These are phyloP conservation scores for Dillenia suffruticosa DNA, from an alignment of 164 flowering plant species.

Conservation along the genomic window DNA sequence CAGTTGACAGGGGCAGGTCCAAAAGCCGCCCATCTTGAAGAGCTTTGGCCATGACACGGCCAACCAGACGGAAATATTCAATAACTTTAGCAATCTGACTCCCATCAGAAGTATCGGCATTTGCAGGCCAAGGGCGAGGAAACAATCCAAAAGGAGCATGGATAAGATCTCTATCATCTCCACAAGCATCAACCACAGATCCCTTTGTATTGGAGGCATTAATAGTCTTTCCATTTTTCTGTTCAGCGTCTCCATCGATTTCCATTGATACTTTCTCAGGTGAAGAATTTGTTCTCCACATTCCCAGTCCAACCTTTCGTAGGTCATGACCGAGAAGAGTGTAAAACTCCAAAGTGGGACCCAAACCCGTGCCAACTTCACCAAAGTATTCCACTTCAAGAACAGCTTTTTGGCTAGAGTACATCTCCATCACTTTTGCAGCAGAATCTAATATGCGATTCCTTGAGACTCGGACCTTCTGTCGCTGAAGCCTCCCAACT, in stretches of 20 bases:
- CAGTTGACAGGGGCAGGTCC: conserved; percentile 84
- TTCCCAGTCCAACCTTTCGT: conserved; percentile 64
- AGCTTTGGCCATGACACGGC: conserved; percentile 97
- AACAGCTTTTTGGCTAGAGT: conserved; percentile 93
- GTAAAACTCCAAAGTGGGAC: conserved; percentile 96
- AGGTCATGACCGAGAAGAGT: conserved; percentile 92
- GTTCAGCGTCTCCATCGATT: conserved; percentile 40
- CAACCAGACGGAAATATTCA: conserved; percentile 79
- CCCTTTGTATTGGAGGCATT: conserved; percentile 20
- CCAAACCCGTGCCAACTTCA: conserved; percentile 97
- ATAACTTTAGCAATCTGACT: conserved; percentile 56
- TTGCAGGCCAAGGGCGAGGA: conserved; percentile 91
- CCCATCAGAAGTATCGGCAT: conserved; percentile 68
- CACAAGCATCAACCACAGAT: conserved; percentile 16
- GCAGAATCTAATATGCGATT: conserved; percentile 95
- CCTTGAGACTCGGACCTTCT: conserved; percentile 94
- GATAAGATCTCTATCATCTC: conserved; percentile 37
- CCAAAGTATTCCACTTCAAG: conserved; percentile 99
- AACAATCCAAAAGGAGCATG: conserved; percentile 91
- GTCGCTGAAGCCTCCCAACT: conserved; percentile 86
- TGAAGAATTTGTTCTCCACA: conserved; percentile 80
- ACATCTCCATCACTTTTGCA: conserved; percentile 98
- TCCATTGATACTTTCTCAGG: conserved; percentile 51
- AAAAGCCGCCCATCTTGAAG: conserved; percentile 97
- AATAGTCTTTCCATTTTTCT: conserved; percentile 24